Conservation (phyloP, 179 eudicot genomes). For the Silene noctiflora region DNA sequence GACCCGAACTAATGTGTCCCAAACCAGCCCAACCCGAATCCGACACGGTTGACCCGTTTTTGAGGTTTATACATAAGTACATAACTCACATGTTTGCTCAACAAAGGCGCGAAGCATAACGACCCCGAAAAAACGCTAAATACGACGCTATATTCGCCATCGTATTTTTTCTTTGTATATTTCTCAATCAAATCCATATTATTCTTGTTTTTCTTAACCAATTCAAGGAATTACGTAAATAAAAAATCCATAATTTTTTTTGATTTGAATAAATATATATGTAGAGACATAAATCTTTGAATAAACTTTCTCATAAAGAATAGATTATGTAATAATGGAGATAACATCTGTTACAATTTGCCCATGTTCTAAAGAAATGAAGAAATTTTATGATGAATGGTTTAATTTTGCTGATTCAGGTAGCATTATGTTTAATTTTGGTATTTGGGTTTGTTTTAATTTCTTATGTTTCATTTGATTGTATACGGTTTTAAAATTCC, state of each 20-base stretch:
- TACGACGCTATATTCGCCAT: not conserved
- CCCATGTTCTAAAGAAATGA: conserved; percentile 42
- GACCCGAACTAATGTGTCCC: too few species aligned
- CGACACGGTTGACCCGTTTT: too few species aligned
- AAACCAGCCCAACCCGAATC: too few species aligned
- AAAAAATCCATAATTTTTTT: too few species aligned
- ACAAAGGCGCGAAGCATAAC: not conserved
- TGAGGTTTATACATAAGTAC: too few species aligned
- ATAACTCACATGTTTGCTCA: not conserved
- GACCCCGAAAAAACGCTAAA: not conserved
- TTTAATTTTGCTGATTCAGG: conserved; percentile 68
- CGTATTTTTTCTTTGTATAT: too few species aligned
- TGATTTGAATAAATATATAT: too few species aligned
- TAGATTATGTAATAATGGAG: conserved; percentile 36
- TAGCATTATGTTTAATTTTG: conserved; percentile 3
- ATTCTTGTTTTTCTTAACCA: too few species aligned
- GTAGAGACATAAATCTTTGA: not conserved
- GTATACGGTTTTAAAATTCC: not conserved
- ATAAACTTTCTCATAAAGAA: not conserved
- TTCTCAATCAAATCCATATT: too few species aligned
- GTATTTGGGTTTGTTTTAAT: conserved; percentile 10
- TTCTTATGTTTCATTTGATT: conserved; percentile 6
- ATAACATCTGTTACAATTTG: conserved; percentile 28
- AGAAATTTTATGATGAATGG: conserved; percentile 54
- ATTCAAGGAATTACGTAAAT: too few species aligned